Evolutionary conservation across 2,329 filamentous ascomycete species (phyloP), one percentile per base, ranked within the genome.

Genomic region (Coniella lustricola): DNA sequence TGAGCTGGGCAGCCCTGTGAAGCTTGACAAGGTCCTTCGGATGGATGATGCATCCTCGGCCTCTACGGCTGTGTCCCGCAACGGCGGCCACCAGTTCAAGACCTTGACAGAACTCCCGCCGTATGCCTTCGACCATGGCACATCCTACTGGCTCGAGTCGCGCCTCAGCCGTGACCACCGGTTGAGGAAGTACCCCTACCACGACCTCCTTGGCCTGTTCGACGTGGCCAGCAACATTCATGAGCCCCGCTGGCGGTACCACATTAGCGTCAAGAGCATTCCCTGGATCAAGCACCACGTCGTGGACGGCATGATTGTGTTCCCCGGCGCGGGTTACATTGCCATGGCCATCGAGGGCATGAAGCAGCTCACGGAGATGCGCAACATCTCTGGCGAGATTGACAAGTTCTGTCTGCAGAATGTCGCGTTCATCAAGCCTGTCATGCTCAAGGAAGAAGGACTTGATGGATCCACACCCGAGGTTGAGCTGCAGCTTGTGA

Each of bases 141-240:
- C 53, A 3, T 20, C 36, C 1, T 49, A 48, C 13, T 52, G 48
- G 44, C 40, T 39, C 13, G 49, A 52, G 25, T 54, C 51, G 16
- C 46, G 54, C 17, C 29, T 39, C 14, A 54, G 49, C 7, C 31
- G 47, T 7, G 49, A 43, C 12, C 42, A 47, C 13, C 36, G 50
- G 63, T 10, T 46, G 13, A 37, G 52, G 67, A 1, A 48, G 53
- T 3, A 38, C 62, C 4, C 55, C 53, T 7, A 60, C 65, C 39
- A 39, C 63, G 16, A 63, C 71, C 35, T 51, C 1, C 22, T 46
- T 12, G 49, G 49, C 7, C 31, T 38, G 7, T 25, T 29, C 5
- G 20, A 37, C 18, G 25, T 36, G 4, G 20, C 12, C 12, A 33
- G 29, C 3, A 42, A 41, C 9, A 34, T 22, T 0, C 8, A 29